phyloP scores from a whole-genome alignment of 352 stramenopile species.

The Phytophthora vignae region DNA sequence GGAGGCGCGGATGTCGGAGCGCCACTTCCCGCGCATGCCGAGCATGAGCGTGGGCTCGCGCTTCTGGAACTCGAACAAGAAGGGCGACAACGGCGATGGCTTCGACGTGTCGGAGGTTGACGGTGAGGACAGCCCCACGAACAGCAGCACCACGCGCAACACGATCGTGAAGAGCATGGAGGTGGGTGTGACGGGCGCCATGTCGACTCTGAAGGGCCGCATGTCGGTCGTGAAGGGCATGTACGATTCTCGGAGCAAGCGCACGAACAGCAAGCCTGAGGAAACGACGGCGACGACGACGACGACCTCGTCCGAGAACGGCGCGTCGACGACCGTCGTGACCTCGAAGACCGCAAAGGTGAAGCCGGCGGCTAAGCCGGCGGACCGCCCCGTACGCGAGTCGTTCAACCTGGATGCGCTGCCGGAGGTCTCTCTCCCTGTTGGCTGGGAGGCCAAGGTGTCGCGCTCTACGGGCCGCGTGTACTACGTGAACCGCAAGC shows the following conservation, averaged over 20 bases:
- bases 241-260: slow-evolving; percentile 70
- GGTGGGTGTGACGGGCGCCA: slow-evolving; percentile 70
- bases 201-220: slow-evolving; percentile 84
- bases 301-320: slow-evolving; percentile 36
- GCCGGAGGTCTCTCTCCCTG: slow-evolving; percentile 80
- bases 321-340: slow-evolving; percentile 33
- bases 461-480: slow-evolving; percentile 85
- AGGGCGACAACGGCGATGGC: slow-evolving; percentile 57
- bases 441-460: slow-evolving; percentile 89
- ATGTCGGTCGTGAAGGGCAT: slow-evolving; percentile 84
- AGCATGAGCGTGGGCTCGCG: slow-evolving; percentile 70
- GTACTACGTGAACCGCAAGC: slow-evolving; percentile 91
- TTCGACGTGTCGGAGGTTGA: slow-evolving; percentile 58
- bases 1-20: slow-evolving; percentile 61
- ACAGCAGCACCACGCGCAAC: slow-evolving; percentile 65
- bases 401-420: slow-evolving; percentile 89
- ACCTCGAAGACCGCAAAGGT: slow-evolving; percentile 42
- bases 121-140: slow-evolving; percentile 54
- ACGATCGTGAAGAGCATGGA: slow-evolving; percentile 85
- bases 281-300: slow-evolving; percentile 32
- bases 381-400: slow-evolving; percentile 72
- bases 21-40: slow-evolving; percentile 73
- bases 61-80: slow-evolving; percentile 75
- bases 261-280: slow-evolving; percentile 67
- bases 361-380: slow-evolving; percentile 43